Base-by-base conservation (phyloP, 2,329 filamentous ascomycete species). In the Chaetomiaceae sp. region DNA sequence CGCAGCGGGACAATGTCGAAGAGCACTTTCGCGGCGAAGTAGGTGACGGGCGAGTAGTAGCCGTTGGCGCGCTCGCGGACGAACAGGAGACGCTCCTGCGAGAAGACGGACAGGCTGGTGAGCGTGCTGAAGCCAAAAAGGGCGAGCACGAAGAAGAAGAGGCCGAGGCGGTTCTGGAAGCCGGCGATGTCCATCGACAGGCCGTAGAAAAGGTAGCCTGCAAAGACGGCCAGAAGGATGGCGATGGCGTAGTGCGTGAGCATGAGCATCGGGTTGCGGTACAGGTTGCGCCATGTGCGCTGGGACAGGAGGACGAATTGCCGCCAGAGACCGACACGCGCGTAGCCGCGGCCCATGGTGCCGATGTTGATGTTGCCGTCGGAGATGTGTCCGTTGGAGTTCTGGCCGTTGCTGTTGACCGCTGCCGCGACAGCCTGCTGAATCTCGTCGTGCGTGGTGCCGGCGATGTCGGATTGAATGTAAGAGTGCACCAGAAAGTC, bases 221-320 rank as follows among this genome's bases (percentile, higher is more conserved):
- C 91, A 54, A 99, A 87, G 5, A 97, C 92, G 1, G 91, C 94
- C 6, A 99, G 81, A 0, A 97, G 74, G 56, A 99, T 97, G 7
- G 94, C 91, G 61, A 96, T 97, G 34, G 94, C 94, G 67, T 97
- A 99, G 72, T 99, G 94, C 0, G 91, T 96, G 54, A 99, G 81
- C 94, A 99, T 99, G 55, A 99, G 76, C 82, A 97, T 91, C 1
- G 94, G 94, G 69, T 99, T 96, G 53, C 94, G 85, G 75, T 99
- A 97, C 6, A 99, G 79, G 66, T 99, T 99, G 66, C 88, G 91
- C 92, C 92, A 99, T 0, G 94, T 99, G 42, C 94, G 84, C 64
- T 85, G 81, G 0, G 92, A 95, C 12, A 99, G 77, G 62, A 99
- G 96, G 51, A 85, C 66, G 70, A 99, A 97, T 69, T 99, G 94